Conservation (phyloP, 805 yeast genomes). For the Wickerhamomyces alni region DNA sequence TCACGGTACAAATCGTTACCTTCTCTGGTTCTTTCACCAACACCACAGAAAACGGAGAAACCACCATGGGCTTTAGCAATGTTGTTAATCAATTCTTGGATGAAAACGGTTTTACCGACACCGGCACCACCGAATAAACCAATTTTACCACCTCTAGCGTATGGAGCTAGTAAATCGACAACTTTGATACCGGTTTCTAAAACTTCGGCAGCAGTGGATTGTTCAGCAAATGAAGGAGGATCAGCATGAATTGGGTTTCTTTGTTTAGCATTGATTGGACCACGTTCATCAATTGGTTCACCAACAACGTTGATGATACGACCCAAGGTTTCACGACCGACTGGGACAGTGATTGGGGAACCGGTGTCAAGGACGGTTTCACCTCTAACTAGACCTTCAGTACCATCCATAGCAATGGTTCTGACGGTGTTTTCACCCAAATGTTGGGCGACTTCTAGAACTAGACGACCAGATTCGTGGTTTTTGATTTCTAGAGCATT, state of each 20-base stretch:
- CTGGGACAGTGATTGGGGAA: constrained; percentile 98
- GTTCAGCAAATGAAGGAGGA: constrained; percentile 94
- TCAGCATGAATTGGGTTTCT: constrained; percentile 99
- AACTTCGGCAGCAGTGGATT: constrained; percentile 96
- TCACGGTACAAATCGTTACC: constrained; percentile 99
- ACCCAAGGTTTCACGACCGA: constrained; percentile 98
- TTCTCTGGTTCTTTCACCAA: constrained; percentile 99
- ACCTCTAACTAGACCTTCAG: constrained; percentile 99
- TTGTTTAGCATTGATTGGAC: constrained; percentile 89
- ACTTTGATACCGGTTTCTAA: constrained; percentile 99
- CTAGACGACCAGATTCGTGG: constrained; percentile 70
- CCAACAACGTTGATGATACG: constrained; percentile 97
- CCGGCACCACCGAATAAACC: constrained; percentile 99
- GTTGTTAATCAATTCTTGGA: constrained; percentile 99
- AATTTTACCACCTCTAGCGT: constrained; percentile 99
- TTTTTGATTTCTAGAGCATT: constrained; percentile 91
- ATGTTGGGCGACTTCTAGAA: constrained; percentile 98
- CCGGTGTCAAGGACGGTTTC: constrained; percentile 89
- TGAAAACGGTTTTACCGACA: constrained; percentile 99
- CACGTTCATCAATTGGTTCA: constrained; percentile 99
- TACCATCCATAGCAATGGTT: constrained; percentile 99
- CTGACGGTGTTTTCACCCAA: constrained; percentile 99
- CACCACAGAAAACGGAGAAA: constrained; percentile 99
- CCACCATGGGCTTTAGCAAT: constrained; percentile 99
- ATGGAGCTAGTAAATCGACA: constrained; percentile 98